These are phyloP conservation scores for Boletellus sp. DNA, from an alignment of 768 basidiomycete species.

Conservation along the genomic window DNA sequence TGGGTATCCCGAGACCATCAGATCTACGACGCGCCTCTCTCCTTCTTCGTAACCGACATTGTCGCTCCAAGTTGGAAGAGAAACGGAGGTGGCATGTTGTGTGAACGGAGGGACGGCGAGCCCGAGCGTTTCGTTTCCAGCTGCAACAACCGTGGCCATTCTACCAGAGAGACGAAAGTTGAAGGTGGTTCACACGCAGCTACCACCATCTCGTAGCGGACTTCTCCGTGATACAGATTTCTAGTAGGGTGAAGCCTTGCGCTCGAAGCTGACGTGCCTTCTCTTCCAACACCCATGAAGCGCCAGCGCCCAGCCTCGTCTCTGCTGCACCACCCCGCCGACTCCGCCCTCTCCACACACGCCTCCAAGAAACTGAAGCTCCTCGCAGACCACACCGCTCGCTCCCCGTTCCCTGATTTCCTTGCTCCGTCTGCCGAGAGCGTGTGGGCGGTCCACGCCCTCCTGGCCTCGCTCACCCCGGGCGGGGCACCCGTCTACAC, in stretches of 20 bases:
- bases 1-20: constrained; percentile 89
- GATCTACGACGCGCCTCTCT: constrained; percentile 69
- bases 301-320: background rate
- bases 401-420: constrained; percentile 49
- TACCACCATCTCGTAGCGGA: no score
- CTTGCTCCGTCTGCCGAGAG: constrained; percentile 43
- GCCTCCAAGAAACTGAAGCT: constrained; percentile 49
- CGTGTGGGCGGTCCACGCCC: constrained; percentile 36
- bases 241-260: no score
- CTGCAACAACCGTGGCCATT: constrained; percentile 7
- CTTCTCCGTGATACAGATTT: no score
- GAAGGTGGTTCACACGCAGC: background rate
- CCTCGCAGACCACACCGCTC: constrained; percentile 37
- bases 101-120: constrained; percentile 60
- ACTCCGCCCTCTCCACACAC: constrained; percentile 9
- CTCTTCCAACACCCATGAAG: background rate
- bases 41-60: constrained; percentile 91
- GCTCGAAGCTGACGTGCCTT: no score
- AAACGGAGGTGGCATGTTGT: constrained; percentile 92
- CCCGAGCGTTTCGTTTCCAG: constrained; percentile 36
- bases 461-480: constrained; percentile 40
- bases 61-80: constrained; percentile 88
- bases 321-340: no score
- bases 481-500: constrained; percentile 29
- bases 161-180: background rate